phyloP scores from a whole-genome alignment of 2,329 filamentous ascomycete species.

The Aspergillus terreus region DNA sequence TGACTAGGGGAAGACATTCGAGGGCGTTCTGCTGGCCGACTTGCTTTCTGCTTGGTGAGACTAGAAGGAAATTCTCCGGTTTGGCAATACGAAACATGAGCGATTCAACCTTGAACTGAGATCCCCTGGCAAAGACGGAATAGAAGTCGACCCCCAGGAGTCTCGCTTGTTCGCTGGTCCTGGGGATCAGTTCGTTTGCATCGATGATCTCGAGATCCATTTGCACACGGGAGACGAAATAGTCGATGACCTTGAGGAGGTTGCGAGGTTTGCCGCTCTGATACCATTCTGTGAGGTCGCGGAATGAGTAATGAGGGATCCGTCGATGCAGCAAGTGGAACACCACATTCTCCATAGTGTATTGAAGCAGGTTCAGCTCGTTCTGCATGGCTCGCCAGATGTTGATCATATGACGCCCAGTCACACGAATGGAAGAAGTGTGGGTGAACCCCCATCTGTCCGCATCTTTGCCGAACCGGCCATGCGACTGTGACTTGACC shows the following conservation, averaged over 20 bases:
- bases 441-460: constrained; percentile 94
- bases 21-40: constrained; percentile 91
- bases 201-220: constrained; percentile 89
- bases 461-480: constrained; percentile 77
- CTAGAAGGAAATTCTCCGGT: constrained; percentile 85
- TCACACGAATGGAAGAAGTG: constrained; percentile 87
- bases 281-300: constrained; percentile 80
- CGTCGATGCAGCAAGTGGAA: constrained; percentile 86
- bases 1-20: constrained; percentile 89
- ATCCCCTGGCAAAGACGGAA: constrained; percentile 89
- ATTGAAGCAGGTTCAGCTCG: constrained; percentile 88
- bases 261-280: constrained; percentile 64
- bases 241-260: constrained; percentile 69
- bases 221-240: constrained; percentile 72
- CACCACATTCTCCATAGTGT: constrained; percentile 92
- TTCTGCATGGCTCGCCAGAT: constrained; percentile 93
- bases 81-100: constrained; percentile 99
- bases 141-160: constrained; percentile 94
- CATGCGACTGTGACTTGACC: constrained; percentile 78
- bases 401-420: constrained; percentile 92
- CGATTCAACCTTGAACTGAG: constrained; percentile 97
- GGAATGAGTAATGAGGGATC: constrained; percentile 81
- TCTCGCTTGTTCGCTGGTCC: constrained; percentile 91
- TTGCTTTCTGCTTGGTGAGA: constrained; percentile 87
- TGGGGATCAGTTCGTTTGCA: constrained; percentile 78